Conservation (phyloP, 768 basidiomycete genomes). For the Omphalotus guepiniiformis region DNA sequence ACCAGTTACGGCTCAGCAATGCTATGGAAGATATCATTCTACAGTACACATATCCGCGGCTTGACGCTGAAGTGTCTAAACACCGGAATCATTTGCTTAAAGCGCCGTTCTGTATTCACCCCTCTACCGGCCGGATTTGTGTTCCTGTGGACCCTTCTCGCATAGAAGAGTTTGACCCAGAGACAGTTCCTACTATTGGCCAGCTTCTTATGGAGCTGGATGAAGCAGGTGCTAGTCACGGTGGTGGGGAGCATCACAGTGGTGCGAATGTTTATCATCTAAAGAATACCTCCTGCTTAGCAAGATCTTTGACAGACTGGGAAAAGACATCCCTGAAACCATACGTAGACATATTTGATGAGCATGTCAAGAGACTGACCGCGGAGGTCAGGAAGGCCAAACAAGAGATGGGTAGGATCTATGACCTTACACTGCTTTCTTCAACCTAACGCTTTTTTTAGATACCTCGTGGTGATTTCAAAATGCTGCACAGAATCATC, state of each 20-base stretch:
- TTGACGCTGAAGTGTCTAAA: slow-evolving; percentile 97
- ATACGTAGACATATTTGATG: slow-evolving; percentile 87
- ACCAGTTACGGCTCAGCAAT: slow-evolving; percentile 29
- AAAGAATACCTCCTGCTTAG: slow-evolving; percentile 1
- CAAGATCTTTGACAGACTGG: slow-evolving; percentile 52
- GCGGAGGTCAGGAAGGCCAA: slow-evolving; percentile 49
- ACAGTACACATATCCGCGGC: slow-evolving; percentile 92
- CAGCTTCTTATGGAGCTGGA: slow-evolving; percentile 84
- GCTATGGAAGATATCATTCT: slow-evolving; percentile 86
- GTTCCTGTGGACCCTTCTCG: slow-evolving; percentile 80
- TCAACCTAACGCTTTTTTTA: slow-evolving; percentile 8
- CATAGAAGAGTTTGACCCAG: slow-evolving; percentile 83
- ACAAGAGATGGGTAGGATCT: slow-evolving; percentile 34
- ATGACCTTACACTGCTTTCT: background rate
- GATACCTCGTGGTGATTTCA: slow-evolving; percentile 30
- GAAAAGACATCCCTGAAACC: slow-evolving; percentile 82
- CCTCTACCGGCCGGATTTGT: slow-evolving; percentile 92
- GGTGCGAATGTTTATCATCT: slow-evolving; percentile 27
- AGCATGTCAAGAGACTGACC: slow-evolving; percentile 58
- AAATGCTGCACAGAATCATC: too few relatives aligned
- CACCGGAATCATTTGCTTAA: slow-evolving; percentile 97
- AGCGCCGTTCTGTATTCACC: slow-evolving; percentile 95
- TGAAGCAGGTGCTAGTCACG: slow-evolving; percentile 22
- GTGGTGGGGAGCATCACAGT: slow-evolving; percentile 41
- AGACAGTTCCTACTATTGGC: slow-evolving; percentile 78